These are phyloP conservation scores for Pyrenochaeta sp. DNA, from an alignment of 2,329 filamentous ascomycete genomes.

Conservation along the genomic window DNA sequence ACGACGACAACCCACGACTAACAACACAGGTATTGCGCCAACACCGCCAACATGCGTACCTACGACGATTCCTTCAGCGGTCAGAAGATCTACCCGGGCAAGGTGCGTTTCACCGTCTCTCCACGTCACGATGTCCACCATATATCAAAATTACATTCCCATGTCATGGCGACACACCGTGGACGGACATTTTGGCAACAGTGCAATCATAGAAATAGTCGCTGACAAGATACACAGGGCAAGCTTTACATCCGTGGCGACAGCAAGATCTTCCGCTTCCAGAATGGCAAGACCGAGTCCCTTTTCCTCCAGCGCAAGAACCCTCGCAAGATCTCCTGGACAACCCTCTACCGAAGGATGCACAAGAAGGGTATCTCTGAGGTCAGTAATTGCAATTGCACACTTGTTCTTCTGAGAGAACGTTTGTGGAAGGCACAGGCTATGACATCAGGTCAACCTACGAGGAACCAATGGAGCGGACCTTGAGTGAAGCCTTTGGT, in stretches of 20 bases:
- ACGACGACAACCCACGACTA: constrained; percentile 48
- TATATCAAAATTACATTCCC: constrained; percentile 34
- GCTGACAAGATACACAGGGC: constrained; percentile 69
- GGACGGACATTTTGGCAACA: constrained; percentile 18
- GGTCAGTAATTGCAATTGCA: constrained; percentile 66
- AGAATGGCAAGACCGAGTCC: constrained; percentile 99
- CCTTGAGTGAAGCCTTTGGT: not conserved
- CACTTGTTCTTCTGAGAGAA: constrained; percentile 3
- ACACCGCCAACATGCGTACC: constrained; percentile 72
- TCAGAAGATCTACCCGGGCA: constrained; percentile 81
- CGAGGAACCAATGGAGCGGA: constrained; percentile 1
- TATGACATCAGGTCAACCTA: constrained; percentile 30
- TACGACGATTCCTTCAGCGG: constrained; percentile 83
- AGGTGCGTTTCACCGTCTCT: constrained; percentile 63
- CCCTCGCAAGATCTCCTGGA: constrained; percentile 99
- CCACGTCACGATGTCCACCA: constrained; percentile 15
- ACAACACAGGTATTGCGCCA: constrained; percentile 51
- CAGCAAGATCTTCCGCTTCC: constrained; percentile 99
- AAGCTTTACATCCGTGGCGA: constrained; percentile 99
- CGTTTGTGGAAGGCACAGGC: constrained; percentile 14
- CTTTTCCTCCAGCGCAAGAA: constrained; percentile 99
- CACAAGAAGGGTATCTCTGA: constrained; percentile 99
- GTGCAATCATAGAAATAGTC: constrained; percentile 19
- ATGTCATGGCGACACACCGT: constrained; percentile 21
- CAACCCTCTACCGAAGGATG: constrained; percentile 95